Conservation (phyloP, 495 filamentous ascomycete species). For the Lentithecium fluviatile region DNA sequence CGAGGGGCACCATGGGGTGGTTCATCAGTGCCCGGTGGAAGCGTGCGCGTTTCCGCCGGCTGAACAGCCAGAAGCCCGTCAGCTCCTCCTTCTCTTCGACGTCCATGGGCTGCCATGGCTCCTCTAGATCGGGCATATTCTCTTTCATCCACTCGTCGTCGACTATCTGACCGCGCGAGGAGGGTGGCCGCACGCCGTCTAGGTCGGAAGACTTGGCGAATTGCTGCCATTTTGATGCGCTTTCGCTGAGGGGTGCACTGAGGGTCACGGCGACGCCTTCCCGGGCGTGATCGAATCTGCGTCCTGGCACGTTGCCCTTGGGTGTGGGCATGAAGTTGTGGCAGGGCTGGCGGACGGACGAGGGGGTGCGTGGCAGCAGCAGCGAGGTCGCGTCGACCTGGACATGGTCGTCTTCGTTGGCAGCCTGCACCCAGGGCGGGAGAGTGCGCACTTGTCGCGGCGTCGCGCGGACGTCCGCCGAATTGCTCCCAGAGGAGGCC, state of each 20-base stretch:
- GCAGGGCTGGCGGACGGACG: slow-evolving; percentile 17
- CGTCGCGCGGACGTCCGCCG: slow-evolving; percentile 32
- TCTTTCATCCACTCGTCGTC: slow-evolving; percentile 60
- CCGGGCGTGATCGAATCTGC: slow-evolving; percentile 35
- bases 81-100: slow-evolving; percentile 53
- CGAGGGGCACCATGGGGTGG: slow-evolving; percentile 81
- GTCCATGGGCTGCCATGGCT: slow-evolving; percentile 55
- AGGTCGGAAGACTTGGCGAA: slow-evolving; percentile 59
- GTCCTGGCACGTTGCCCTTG: slow-evolving; percentile 31
- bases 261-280: slow-evolving; percentile 36
- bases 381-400: slow-evolving; percentile 24
- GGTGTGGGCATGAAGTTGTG: slow-evolving; percentile 33
- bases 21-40: slow-evolving; percentile 51
- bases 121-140: slow-evolving; percentile 55
- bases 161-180: slow-evolving; percentile 48
- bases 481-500: slow-evolving; percentile 29
- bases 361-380: slow-evolving; percentile 33
- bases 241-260: slow-evolving; percentile 34
- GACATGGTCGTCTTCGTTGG: slow-evolving; percentile 38
- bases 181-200: slow-evolving; percentile 18
- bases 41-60: slow-evolving; percentile 48
- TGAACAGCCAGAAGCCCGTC: slow-evolving; percentile 43
- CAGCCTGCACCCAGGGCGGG: slow-evolving; percentile 39
- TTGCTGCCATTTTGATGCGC: slow-evolving; percentile 60
- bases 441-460: slow-evolving; percentile 43